A percentile compares a stretch with the other conserved stretches of the same genome.
Conservation (phyloP, 345 rosid species). For the Salix purpurea region DNA sequence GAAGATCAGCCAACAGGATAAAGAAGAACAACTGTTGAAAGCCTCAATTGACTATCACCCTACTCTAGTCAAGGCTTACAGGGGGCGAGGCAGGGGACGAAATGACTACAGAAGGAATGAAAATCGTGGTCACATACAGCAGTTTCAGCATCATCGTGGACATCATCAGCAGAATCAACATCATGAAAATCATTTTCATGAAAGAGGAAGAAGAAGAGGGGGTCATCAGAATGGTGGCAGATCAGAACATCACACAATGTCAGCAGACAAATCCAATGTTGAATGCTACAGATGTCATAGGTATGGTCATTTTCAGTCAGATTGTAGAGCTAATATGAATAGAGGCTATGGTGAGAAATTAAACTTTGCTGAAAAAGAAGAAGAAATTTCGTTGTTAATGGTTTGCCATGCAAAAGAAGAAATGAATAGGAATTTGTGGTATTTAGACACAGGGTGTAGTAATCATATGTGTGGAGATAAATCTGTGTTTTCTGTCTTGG, state of each 20-base stretch:
- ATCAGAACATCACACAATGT: not conserved
- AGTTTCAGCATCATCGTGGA: not conserved
- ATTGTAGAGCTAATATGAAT: not conserved
- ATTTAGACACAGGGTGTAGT: not conserved
- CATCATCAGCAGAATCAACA: not conserved
- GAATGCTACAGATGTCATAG: not conserved
- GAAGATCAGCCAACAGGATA: too few species aligned
- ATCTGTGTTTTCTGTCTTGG: not conserved
- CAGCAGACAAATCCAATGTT: not conserved
- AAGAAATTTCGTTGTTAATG: not conserved
- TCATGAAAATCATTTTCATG: not conserved
- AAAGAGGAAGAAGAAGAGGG: not conserved
- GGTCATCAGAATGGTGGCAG: not conserved
- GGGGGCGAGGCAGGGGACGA: too few species aligned
- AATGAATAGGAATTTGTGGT: not conserved
- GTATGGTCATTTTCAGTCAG: not conserved
- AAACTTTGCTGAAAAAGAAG: not conserved
- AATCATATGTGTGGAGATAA: constrained; percentile 14
- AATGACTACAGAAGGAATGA: not conserved
- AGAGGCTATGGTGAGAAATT: not conserved
- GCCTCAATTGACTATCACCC: too few species aligned
- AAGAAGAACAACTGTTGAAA: too few species aligned
- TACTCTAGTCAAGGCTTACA: too few species aligned
- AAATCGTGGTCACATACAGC: not conserved
- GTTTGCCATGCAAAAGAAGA: not conserved